A percentile compares a stretch with the other conserved stretches of the same genome.
These are phyloP conservation scores for Pilobolus umbonatus DNA, from an alignment of 192 early-diverging fungal species.

Conservation along the genomic window DNA sequence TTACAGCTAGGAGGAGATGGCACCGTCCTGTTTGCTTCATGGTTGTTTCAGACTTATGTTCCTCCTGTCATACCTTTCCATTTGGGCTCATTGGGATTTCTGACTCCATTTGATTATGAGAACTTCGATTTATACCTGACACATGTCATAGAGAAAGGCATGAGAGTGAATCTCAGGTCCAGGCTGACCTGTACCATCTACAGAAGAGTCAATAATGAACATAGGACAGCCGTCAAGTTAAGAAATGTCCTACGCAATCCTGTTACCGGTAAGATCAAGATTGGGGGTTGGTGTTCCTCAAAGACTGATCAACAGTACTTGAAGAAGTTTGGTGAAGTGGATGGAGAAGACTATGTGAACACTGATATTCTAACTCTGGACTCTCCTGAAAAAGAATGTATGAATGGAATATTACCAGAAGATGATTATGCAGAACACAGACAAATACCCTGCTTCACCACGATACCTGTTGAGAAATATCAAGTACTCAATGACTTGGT, in stretches of 20 bases:
- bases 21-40: constrained; percentile 88
- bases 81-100: constrained; percentile 87
- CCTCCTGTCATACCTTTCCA: constrained; percentile 92
- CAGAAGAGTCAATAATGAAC: constrained; percentile 31
- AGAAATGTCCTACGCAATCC: background rate
- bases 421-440: constrained; percentile 22
- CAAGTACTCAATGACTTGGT: constrained; percentile 93
- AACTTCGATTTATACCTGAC: constrained; percentile 51
- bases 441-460: constrained; percentile 41
- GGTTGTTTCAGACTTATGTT: constrained; percentile 84
- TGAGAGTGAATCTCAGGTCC: constrained; percentile 83
- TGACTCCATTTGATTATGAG: constrained; percentile 82
- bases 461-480: constrained; percentile 67
- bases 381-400: constrained; percentile 9
- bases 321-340: constrained; percentile 30
- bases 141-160: constrained; percentile 42
- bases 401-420: constrained; percentile 19
- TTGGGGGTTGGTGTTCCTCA: constrained; percentile 12
- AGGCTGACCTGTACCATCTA: constrained; percentile 89
- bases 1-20: constrained; percentile 86
- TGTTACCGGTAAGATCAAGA: constrained; percentile 3
- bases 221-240: background rate
- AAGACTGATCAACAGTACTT: background rate
- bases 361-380: constrained; percentile 20
- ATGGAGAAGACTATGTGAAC: constrained; percentile 32